A percentile compares a stretch with the other conserved stretches of the same genome.
These are phyloP conservation scores for Saccharum officinarum DNA, from an alignment of 176 grass and related monocot genomes.

Conservation along the genomic window DNA sequence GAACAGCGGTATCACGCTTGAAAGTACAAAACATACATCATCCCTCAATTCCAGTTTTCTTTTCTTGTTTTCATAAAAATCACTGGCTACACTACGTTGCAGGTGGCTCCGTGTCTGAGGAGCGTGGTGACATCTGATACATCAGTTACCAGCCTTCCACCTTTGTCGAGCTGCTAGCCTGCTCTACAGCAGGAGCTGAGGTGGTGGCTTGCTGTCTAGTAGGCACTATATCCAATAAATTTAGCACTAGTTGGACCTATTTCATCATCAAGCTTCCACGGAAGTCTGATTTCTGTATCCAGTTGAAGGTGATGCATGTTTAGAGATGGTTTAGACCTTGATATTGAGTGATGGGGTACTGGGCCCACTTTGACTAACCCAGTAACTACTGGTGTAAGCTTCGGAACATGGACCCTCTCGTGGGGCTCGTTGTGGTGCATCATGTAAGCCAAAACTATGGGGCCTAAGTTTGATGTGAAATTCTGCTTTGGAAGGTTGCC, in stretches of 20 bases:
- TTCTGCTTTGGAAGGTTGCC: neutral
- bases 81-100: conserved; percentile 4
- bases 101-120: conserved; percentile 44
- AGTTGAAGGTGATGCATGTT: neutral
- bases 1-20: conserved; percentile 51
- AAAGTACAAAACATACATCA: conserved; percentile 26
- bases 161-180: conserved; percentile 3
- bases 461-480: neutral
- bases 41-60: neutral
- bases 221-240: neutral
- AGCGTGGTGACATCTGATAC: conserved; percentile 41
- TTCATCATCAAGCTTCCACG: neutral
- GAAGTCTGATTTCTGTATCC: neutral
- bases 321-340: neutral
- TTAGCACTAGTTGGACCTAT: neutral
- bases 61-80: neutral
- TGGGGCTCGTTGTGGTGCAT: neutral
- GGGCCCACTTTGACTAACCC: conserved; percentile 7
- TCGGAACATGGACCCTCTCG: neutral
- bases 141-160: neutral
- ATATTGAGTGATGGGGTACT: neutral
- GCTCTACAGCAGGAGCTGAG: neutral
- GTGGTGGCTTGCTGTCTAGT: neutral
- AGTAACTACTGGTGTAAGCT: neutral
- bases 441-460: neutral